A percentile compares a stretch with the other conserved stretches of the same genome.
These are phyloP conservation scores for Penicillium riverlandense DNA, from an alignment of 495 filamentous ascomycete genomes.

Conservation along the genomic window DNA sequence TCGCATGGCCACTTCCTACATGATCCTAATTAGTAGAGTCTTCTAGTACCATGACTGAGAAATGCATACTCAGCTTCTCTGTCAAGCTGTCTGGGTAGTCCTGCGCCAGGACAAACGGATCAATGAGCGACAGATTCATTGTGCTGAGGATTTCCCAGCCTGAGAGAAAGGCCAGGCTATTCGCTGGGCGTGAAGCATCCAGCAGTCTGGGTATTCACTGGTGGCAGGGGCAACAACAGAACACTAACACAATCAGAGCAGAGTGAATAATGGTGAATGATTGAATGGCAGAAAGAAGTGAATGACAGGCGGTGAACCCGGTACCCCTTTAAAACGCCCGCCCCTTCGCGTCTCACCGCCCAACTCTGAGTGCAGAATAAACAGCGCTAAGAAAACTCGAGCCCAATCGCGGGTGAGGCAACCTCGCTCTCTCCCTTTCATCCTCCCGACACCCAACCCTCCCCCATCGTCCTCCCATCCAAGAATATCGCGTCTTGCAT, in stretches of 20 bases:
- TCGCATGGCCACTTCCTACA: slow-evolving; percentile 56
- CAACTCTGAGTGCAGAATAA: slow-evolving; percentile 1
- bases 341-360: too few species aligned
- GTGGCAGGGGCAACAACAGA: too few species aligned
- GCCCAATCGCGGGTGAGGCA: slow-evolving; percentile 36
- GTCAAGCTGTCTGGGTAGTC: slow-evolving; percentile 89
- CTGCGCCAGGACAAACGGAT: slow-evolving; percentile 81
- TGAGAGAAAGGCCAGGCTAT: slow-evolving; percentile 21
- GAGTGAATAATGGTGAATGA: too few species aligned
- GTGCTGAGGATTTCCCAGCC: slow-evolving; percentile 18
- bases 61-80: slow-evolving; percentile 64
- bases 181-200: slow-evolving; percentile 21
- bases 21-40: slow-evolving; percentile 1
- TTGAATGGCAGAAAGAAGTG: neutral
- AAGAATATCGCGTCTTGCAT: slow-evolving; percentile 37
- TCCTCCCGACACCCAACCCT: slow-evolving; percentile 25
- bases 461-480: slow-evolving; percentile 24
- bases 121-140: slow-evolving; percentile 76
- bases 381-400: slow-evolving; percentile 34
- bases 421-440: slow-evolving; percentile 38
- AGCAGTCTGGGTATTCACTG: slow-evolving; percentile 3
- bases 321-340: slow-evolving; percentile 1
- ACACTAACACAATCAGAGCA: too few species aligned
- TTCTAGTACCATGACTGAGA: neutral
- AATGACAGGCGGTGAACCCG: slow-evolving; percentile 6